Conservation (phyloP, 306 rosid genomes). For the Pueraria montana region DNA sequence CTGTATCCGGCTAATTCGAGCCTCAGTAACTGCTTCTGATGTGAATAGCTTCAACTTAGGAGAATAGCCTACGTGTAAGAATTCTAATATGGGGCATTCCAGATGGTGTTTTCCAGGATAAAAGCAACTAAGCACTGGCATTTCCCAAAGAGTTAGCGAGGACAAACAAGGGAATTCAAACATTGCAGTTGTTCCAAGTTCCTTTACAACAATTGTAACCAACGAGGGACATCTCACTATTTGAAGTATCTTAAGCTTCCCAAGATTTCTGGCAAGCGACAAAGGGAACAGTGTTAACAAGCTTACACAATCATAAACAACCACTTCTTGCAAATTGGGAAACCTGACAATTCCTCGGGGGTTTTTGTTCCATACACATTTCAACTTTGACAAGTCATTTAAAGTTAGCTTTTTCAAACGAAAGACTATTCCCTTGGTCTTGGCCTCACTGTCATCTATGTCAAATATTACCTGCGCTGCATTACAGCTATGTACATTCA, state of each 20-base stretch:
- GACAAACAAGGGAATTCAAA: conserved; percentile 11
- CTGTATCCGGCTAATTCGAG: neutral
- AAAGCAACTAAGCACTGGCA: neutral
- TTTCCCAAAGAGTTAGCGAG: neutral
- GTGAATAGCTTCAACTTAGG: neutral
- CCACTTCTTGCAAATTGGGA: neutral
- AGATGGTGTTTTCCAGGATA: neutral
- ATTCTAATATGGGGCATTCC: neutral
- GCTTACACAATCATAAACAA: neutral
- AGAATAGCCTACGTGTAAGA: neutral
- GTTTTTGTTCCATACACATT: neutral
- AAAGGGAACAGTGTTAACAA: neutral
- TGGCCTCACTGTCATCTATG: neutral
- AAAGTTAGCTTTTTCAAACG: neutral
- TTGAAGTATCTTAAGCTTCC: neutral
- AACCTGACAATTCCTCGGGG: neutral
- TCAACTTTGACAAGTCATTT: neutral
- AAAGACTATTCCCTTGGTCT: neutral
- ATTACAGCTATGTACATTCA: neutral
- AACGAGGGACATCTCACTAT: neutral
- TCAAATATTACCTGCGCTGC: neutral
- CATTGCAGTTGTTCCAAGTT: neutral
- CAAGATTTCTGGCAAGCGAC: neutral
- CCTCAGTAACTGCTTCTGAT: neutral
- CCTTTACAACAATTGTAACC: conserved; percentile 9